phyloP scores from a whole-genome alignment of 2,329 filamentous ascomycete species.

The Xylaria hypoxylon region DNA sequence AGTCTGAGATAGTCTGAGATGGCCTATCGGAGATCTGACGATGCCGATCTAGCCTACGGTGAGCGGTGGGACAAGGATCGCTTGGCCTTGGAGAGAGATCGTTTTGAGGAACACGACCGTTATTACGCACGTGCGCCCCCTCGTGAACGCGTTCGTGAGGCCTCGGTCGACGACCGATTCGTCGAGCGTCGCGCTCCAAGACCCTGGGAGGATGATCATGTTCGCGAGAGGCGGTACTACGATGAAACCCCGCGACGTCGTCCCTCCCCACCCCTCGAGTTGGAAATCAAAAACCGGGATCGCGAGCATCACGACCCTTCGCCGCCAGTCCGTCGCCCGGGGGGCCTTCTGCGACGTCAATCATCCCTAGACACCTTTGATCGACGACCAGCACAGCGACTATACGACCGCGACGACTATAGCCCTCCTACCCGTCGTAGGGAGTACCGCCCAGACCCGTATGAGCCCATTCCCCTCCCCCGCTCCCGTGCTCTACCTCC shows the following conservation, averaged over 20 bases:
- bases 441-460: slow-evolving; percentile 66
- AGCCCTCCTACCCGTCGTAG: slow-evolving; percentile 63
- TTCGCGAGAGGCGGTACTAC: slow-evolving; percentile 65
- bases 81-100: slow-evolving; percentile 62
- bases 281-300: slow-evolving; percentile 69
- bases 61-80: slow-evolving; percentile 69
- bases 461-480: slow-evolving; percentile 76
- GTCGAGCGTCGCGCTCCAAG: slow-evolving; percentile 56
- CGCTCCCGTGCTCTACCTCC: slow-evolving; percentile 71
- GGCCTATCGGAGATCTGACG: slow-evolving; percentile 42
- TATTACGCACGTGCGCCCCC: slow-evolving; percentile 55
- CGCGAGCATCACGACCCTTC: slow-evolving; percentile 61
- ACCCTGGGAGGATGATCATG: slow-evolving; percentile 60
- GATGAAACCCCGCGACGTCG: slow-evolving; percentile 63
- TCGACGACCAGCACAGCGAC: slow-evolving; percentile 69
- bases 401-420: slow-evolving; percentile 66
- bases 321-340: slow-evolving; percentile 70
- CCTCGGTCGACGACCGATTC: slow-evolving; percentile 61
- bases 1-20: slow-evolving; percentile 13
- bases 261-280: slow-evolving; percentile 57
- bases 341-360: slow-evolving; percentile 77
- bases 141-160: slow-evolving; percentile 41
- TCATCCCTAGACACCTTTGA: slow-evolving; percentile 94
- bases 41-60: slow-evolving; percentile 54
- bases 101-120: slow-evolving; percentile 65